These are phyloP conservation scores for Sugiyamaella castrensis DNA, from an alignment of 1,139 yeast species.

Conservation along the genomic window DNA sequence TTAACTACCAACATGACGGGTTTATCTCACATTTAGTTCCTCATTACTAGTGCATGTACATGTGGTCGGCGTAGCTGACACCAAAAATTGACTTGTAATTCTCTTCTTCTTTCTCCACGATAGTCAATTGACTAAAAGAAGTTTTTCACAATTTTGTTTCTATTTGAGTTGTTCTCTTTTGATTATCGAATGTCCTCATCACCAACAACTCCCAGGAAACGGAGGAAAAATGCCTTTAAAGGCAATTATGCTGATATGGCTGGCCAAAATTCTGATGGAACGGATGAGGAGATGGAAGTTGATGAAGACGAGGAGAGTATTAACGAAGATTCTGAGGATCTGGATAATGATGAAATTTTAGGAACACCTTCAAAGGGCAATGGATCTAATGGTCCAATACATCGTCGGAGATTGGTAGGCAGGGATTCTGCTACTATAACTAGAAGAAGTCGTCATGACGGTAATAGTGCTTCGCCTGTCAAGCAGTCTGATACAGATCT, in stretches of 20 bases:
- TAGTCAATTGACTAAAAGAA: no score
- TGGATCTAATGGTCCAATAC: slow-evolving; percentile 7
- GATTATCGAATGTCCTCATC: background rate
- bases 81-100: no score
- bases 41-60: no score
- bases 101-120: no score
- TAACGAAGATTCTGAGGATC: slow-evolving; percentile 11
- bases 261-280: slow-evolving; percentile 10
- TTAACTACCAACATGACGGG: no score
- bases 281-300: slow-evolving; percentile 9
- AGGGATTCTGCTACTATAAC: slow-evolving; percentile 15
- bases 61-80: no score
- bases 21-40: no score
- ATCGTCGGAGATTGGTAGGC: background rate
- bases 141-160: background rate
- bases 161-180: background rate
- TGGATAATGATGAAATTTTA: slow-evolving; percentile 12
- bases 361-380: slow-evolving; percentile 17
- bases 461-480: background rate
- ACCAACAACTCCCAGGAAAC: slow-evolving; percentile 19
- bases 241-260: slow-evolving; percentile 20
- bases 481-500: slow-evolving; percentile 35
- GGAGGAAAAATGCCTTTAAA: slow-evolving; percentile 20
- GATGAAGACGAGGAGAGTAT: slow-evolving; percentile 11
- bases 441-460: slow-evolving; percentile 3